These are phyloP conservation scores for Dactylonectria estremocensis DNA, from an alignment of 2,329 filamentous ascomycete genomes.

Conservation along the genomic window DNA sequence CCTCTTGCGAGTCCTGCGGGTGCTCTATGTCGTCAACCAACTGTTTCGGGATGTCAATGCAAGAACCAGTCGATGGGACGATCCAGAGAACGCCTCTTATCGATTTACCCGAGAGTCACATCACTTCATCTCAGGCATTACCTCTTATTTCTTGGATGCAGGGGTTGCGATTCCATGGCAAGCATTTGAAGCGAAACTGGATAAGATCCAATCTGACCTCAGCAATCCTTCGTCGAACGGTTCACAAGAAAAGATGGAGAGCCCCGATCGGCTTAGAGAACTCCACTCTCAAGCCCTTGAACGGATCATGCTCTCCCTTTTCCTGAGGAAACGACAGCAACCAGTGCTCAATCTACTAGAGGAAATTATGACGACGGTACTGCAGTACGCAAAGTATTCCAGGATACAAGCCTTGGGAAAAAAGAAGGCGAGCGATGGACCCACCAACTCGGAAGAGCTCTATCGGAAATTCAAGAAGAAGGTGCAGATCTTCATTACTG, in stretches of 20 bases:
- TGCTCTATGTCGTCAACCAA: conserved; percentile 82
- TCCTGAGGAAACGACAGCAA: conserved; percentile 82
- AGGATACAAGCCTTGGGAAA: conserved; percentile 57
- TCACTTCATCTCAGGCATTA: conserved; percentile 82
- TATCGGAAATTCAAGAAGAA: conserved; percentile 80
- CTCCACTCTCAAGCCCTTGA: conserved; percentile 83
- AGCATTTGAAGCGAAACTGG: conserved; percentile 76
- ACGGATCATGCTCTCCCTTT: conserved; percentile 79
- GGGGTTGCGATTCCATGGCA: conserved; percentile 83
- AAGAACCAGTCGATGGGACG: conserved; percentile 52
- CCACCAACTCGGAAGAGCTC: conserved; percentile 58
- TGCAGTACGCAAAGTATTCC: conserved; percentile 75
- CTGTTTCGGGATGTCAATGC: conserved; percentile 72
- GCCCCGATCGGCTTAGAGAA: conserved; percentile 77
- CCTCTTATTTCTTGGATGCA: conserved; percentile 84
- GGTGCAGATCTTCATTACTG: conserved; percentile 80
- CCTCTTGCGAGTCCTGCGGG: conserved; percentile 81
- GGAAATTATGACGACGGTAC: conserved; percentile 80
- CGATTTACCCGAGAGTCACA: conserved; percentile 83
- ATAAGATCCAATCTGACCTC: conserved; percentile 73
- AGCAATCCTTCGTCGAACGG: conserved; percentile 57
- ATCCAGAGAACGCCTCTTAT: conserved; percentile 58
- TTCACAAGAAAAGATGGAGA: conserved; percentile 55
- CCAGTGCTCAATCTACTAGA: conserved; percentile 82
- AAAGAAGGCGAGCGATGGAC: conserved; percentile 32